Conservation (phyloP, 176 grass and related monocot species). For the Typha latifolia region DNA sequence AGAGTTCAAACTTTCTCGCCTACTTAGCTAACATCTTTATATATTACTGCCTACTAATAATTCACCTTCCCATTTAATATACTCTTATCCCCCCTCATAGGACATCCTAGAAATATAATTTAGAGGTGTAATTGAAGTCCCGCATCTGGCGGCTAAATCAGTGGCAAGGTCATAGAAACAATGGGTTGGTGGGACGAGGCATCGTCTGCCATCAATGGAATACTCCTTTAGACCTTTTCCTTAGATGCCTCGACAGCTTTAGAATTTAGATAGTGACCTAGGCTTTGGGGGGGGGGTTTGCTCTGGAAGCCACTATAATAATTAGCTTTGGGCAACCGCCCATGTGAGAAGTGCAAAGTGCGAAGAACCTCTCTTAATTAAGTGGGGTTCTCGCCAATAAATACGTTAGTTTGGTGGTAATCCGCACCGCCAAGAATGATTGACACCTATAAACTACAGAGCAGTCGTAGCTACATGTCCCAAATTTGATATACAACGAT, state of each 20-base stretch:
- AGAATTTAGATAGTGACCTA: constrained; percentile 21
- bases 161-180: neutral
- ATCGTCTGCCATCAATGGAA: neutral
- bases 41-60: too few relatives aligned
- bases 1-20: too few relatives aligned
- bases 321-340: constrained; percentile 7
- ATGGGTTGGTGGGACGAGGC: neutral
- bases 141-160: too few relatives aligned
- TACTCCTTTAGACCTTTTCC: constrained; percentile 19
- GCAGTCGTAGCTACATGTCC: too few relatives aligned
- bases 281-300: neutral
- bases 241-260: constrained; percentile 32
- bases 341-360: constrained; percentile 33
- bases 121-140: too few relatives aligned
- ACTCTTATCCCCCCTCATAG: too few relatives aligned
- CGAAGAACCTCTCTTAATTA: constrained; percentile 15
- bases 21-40: too few relatives aligned
- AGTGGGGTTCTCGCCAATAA: constrained; percentile 20
- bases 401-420: neutral
- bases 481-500: too few relatives aligned
- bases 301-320: constrained; percentile 8
- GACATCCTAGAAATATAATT: too few relatives aligned
- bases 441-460: too few relatives aligned
- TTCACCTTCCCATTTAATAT: too few relatives aligned
- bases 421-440: too few relatives aligned